Percentiles rank a stretch among this genome's conserved stretches.
These are phyloP conservation scores for Exophiala dermatitidis DNA, from an alignment of 2,329 filamentous ascomycete genomes.

Conservation along the genomic window DNA sequence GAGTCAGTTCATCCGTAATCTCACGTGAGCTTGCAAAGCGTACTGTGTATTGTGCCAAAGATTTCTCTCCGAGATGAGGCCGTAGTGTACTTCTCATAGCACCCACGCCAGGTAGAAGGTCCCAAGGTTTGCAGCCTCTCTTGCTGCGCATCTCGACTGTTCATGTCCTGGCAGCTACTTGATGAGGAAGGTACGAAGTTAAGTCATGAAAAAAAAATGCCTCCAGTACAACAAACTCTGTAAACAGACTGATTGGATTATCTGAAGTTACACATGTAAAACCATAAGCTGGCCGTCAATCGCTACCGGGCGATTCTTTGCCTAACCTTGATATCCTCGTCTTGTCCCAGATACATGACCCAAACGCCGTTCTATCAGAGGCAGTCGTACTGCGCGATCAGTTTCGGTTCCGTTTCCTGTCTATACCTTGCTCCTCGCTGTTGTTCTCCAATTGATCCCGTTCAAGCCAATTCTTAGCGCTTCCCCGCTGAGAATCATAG, in stretches of 20 bases:
- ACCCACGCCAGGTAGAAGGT: too few relatives aligned
- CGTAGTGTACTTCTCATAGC: too few relatives aligned
- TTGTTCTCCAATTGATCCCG: conserved; percentile 11
- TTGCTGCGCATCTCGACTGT: too few relatives aligned
- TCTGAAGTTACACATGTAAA: conserved; percentile 24
- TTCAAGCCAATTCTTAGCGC: background rate
- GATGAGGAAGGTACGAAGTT: background rate
- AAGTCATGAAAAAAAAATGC: background rate
- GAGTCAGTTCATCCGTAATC: too few relatives aligned
- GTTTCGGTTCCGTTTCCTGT: conserved; percentile 10
- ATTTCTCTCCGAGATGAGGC: too few relatives aligned
- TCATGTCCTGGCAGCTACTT: too few relatives aligned
- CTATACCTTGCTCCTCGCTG: conserved; percentile 23
- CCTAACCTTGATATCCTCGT: conserved; percentile 10
- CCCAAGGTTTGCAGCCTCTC: too few relatives aligned
- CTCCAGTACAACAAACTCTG: background rate
- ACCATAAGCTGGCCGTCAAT: conserved; percentile 17
- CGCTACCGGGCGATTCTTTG: conserved; percentile 5
- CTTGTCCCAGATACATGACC: conserved; percentile 7
- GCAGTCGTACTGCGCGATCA: conserved; percentile 15
- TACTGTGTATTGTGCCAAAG: too few relatives aligned
- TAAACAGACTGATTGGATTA: conserved; percentile 13
- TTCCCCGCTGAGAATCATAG: background rate
- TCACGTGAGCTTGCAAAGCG: too few relatives aligned
- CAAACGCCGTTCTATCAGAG: conserved; percentile 17